Base-by-base conservation (phyloP, 2,329 filamentous ascomycete species). In the Calcarisporium arbuscula region DNA sequence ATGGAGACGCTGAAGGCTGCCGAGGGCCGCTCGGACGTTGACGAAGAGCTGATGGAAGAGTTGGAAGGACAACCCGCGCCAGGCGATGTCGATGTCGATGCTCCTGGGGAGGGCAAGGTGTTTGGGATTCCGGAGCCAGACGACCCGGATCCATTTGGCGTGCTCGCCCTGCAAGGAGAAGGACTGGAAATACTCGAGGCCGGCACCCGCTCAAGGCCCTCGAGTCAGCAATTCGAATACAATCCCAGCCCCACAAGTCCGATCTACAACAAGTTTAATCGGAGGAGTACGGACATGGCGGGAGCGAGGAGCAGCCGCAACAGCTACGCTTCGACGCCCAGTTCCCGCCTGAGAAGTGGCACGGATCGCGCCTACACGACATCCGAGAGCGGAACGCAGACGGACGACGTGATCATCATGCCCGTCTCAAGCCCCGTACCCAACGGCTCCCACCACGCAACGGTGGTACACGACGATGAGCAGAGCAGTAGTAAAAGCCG, bases 91-190 rank as follows among this genome's bases (percentile, higher is more conserved):
- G 31, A 50, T 3, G 35, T 63, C 3, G 55, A 57, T 3, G 47
- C 51, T 0, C 54, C 57, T 0, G 30, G 34, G 0, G 41, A 46
- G 4, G 47, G 33, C 3, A 47, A 39, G n/a, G 20, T 57, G 1
- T 63, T 63, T 32, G 58, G 60, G 10, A 50, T 63, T n/a, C 60
- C 60, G 0, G 53, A 58, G 7, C 51, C 48, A 4, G 49, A 54
- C 11, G 60, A 63, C 23, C 57, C 60, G 1, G 60, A 63, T 39
- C 60, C 60, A 0, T 63, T 52, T 26, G 60, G 60, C 2, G 58
- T 62, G 3, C 36, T 48, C 2, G 60, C 58, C 1, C 45, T 63
- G 6, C 53, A 62, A 34, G 54, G 49, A 23, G 48, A 62, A 32
- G 60, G 60, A 0, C 38, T 63, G 2, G 56, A 56, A 5, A 56